Percentiles rank a stretch among this genome's conserved stretches.
phyloP scores from a whole-genome alignment of 768 basidiomycete species.

The Chlorophyllum brunneum region DNA sequence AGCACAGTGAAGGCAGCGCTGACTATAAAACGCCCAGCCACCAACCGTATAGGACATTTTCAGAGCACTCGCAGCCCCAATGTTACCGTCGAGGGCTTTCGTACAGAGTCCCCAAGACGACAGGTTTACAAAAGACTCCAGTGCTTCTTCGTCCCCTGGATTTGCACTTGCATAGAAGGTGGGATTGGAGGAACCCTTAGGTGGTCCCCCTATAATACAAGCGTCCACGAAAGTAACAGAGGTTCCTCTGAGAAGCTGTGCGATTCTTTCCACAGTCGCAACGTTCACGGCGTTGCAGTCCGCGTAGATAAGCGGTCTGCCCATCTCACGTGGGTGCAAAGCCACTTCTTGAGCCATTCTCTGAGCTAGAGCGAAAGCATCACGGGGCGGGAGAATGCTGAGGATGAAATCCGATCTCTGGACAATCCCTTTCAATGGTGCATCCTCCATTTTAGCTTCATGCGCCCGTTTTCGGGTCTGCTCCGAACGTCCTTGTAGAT shows the following conservation, averaged over 20 bases:
- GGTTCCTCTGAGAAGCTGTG: conserved; percentile 33
- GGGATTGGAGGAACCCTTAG: conserved; percentile 43
- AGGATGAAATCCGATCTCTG: conserved; percentile 41
- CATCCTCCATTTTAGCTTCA: conserved; percentile 45
- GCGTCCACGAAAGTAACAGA: conserved; percentile 49
- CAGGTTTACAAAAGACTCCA: conserved; percentile 36
- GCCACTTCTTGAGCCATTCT: conserved; percentile 28
- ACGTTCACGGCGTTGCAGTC: conserved; percentile 61
- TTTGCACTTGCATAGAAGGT: conserved; percentile 53
- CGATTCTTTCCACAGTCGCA: conserved; percentile 43
- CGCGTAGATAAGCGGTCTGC: conserved; percentile 34
- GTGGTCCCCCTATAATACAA: conserved; percentile 55
- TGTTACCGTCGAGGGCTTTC: conserved; percentile 40
- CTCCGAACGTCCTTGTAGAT: conserved; percentile 49
- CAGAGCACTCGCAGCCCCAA: conserved; percentile 57
- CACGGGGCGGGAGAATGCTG: conserved; percentile 56
- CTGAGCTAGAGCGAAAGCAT: conserved; percentile 43
- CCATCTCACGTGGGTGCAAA: conserved; percentile 11
- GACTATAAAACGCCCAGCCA: conserved; percentile 7
- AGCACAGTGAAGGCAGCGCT: not conserved
- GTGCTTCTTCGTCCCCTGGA: conserved; percentile 25
- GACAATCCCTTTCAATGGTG: conserved; percentile 26
- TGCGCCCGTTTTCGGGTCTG: conserved; percentile 44
- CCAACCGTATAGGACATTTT: conserved; percentile 64
- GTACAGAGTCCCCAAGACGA: conserved; percentile 42